Evolutionary conservation across 768 basidiomycete species (phyloP), one percentile per base, ranked within the genome.

Genomic region (Phylloporus rhodoxanthus): DNA sequence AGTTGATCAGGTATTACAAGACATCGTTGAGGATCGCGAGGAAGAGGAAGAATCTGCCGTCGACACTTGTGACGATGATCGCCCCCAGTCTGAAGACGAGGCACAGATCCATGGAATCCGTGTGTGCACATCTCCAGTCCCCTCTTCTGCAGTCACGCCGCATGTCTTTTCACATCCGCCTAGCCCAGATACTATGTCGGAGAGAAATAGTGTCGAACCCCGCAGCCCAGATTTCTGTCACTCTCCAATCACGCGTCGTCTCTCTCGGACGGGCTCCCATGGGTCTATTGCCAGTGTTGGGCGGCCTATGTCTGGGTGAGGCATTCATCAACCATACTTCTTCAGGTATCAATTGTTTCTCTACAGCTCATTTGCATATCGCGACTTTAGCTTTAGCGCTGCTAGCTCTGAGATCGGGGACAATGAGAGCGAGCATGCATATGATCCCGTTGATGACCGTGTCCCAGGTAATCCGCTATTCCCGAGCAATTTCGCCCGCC

Each of bases 391-490:
- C 15, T 43, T 45, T 26, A 50, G 36, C 33, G 47, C 40, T 25
- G n/a, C 51, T 20, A 51, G 52, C 34, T 63, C 61, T 2, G 64
- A 63, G 33, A 33, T 48, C 0, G 64, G 64, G 39, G 66, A 66
- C 41, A 56, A 25, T 17, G 66, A 64, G 36, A 58, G 48, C 36
- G 65, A 66, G n/a, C 59, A 52, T 10, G 60, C 65, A 11, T 78
- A 81, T 58, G 71, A 80, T 60, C 67, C 74, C 3, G 68, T 78
- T n/a, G 78, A 75, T 8, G 86, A 88, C 55, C 75, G 87, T 5
- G 74, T 71, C 1, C 81, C 84, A 2, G 90, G 87, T 0, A 78
- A 82, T 55, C 90, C 89, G 13, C 69, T 91, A 7, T 94, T 94
- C 70, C 87, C 87, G 3, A 84, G 80, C 56, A 87, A 79, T 61